Evolutionary conservation across 441 rosid genomes (phyloP).

Genomic region (Populus trichocarpa): DNA sequence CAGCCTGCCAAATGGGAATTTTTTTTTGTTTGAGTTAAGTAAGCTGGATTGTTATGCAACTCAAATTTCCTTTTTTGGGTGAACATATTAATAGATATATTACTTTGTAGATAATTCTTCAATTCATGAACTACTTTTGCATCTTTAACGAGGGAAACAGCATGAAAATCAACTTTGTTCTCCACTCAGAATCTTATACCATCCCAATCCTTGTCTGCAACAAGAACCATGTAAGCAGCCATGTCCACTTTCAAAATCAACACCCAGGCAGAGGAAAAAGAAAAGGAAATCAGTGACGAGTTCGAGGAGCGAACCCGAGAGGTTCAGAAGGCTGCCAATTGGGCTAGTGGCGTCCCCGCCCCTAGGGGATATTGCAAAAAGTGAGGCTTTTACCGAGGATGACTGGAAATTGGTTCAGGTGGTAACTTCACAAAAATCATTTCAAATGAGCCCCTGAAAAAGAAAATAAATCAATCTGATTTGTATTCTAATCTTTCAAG

Average conservation of each 20-base stretch:
- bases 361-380: neutral
- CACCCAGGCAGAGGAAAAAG: neutral
- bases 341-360: no score
- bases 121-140: conserved; percentile 97
- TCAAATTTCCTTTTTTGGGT: no score
- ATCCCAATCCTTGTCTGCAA: conserved; percentile 96
- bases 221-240: conserved; percentile 15
- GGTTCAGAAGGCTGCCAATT: no score
- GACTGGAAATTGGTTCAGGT: conserved; percentile 98
- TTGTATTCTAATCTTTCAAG: no score
- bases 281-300: conserved; percentile 46
- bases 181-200: conserved; percentile 97
- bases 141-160: conserved; percentile 96
- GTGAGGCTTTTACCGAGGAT: conserved; percentile 75
- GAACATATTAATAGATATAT: conserved; percentile 2
- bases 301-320: no score
- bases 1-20: conserved; percentile 51
- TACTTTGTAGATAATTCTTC: conserved; percentile 84
- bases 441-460: no score
- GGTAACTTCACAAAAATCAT: conserved; percentile 15
- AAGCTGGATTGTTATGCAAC: conserved; percentile 1
- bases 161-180: conserved; percentile 90
- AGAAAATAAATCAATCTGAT: no score
- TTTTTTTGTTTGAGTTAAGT: conserved; percentile 11
- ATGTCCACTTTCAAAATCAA: conserved; percentile 2